Evolutionary conservation across 768 basidiomycete genomes (phyloP), one percentile per base, ranked within the genome.

Genomic region (Collybiopsis luxurians): DNA sequence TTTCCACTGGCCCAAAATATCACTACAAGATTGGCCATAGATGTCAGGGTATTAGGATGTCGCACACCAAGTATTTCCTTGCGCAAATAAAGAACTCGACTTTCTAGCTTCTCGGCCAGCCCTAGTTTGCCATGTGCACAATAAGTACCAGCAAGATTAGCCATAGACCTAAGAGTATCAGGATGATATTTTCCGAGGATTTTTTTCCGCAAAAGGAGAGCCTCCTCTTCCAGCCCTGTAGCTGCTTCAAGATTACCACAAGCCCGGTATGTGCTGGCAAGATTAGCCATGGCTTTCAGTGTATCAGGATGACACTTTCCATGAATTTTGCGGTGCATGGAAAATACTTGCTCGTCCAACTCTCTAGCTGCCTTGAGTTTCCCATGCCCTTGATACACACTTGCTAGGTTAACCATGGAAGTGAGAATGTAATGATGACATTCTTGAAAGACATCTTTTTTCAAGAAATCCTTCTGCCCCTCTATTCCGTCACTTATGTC

Each of bases 181-280:
- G 49, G 56, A 34, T 64, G 63, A 24, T 64, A 44, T 21, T 23
- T 2, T n/a, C 63, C 63, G 42, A 59, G 46, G 21, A 55, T 23
- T 45, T 43, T 19, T 36, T 28, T 61, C 52, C 26, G 50, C 30
- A 45, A 17, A 17, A 57, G 42, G 17, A 61, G 39, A 6, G 59
- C 60, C n/a, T 57, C 21, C 17, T 53, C 36, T 19, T 49, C 31
- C 7, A 63, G 36, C 23, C 45, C 44, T 44, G 47, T 44, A 26
- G 62, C 62, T 13, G 53, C 31, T 17, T 31, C 40, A 17, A 36
- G 50, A n/a, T 59, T 51, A 3, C 55, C 55, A 12, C 48, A 38
- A 4, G 49, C 27, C 11, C 28, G 19, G 26, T 59, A 61, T 51
- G 52, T 61, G 31, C 31, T 6, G 34, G 58, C 52, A 40, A 63